Evolutionary conservation across 1,284 basidiomycete species (phyloP).

Genomic region (Bjerkandera adusta): DNA sequence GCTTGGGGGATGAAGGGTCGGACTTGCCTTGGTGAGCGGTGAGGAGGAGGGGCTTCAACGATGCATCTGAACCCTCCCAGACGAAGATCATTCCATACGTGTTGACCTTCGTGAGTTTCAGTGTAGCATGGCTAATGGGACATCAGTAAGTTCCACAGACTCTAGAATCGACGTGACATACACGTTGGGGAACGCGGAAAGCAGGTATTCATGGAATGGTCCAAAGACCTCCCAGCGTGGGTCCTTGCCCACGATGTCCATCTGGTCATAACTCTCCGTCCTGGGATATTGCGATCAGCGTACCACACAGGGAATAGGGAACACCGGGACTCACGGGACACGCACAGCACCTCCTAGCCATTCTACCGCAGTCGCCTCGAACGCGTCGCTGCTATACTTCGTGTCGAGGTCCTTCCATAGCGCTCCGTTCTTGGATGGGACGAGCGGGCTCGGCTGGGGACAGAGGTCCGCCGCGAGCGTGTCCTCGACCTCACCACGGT

Average conservation of each 20-base stretch:
- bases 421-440: conserved; percentile 39
- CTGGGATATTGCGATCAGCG: conserved; percentile 16
- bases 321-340: conserved; percentile 36
- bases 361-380: conserved; percentile 44
- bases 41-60: conserved; percentile 64
- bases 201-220: conserved; percentile 42
- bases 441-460: conserved; percentile 43
- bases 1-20: background rate
- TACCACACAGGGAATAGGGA: background rate
- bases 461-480: conserved; percentile 28
- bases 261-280: conserved; percentile 40
- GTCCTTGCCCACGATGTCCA: conserved; percentile 41
- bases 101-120: conserved; percentile 57
- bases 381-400: conserved; percentile 40
- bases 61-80: conserved; percentile 54
- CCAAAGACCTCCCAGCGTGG: conserved; percentile 42
- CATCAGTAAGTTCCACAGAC: background rate
- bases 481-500: background rate
- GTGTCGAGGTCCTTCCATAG: conserved; percentile 42
- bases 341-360: conserved; percentile 53
- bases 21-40: conserved; percentile 60
- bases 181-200: conserved; percentile 39
- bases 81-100: conserved; percentile 64
- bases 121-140: conserved; percentile 42
- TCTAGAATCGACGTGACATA: conserved; percentile 22